These are phyloP conservation scores for Nitzschia palea DNA, from an alignment of 108 stramenopile genomes.

Conservation along the genomic window DNA sequence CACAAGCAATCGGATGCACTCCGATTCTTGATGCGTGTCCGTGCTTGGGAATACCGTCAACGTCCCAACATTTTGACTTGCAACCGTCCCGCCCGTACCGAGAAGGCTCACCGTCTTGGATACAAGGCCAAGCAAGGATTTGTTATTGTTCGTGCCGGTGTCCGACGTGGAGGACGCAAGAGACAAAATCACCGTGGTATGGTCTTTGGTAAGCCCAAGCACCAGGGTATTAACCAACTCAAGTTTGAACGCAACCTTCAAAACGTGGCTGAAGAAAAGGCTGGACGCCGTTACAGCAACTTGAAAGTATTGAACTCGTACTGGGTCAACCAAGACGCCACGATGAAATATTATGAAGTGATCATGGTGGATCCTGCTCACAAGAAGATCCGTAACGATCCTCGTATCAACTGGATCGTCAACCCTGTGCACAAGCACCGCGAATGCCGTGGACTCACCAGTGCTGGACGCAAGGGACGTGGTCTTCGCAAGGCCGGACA, in stretches of 20 bases:
- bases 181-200: conserved; percentile 99
- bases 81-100: conserved; percentile 96
- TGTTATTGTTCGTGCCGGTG: conserved; percentile 97
- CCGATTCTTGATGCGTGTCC: conserved; percentile 99
- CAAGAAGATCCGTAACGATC: conserved; percentile 96
- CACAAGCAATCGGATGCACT: conserved; percentile 99
- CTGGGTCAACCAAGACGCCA: conserved; percentile 99
- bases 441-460: conserved; percentile 98
- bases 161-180: conserved; percentile 99
- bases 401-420: conserved; percentile 99
- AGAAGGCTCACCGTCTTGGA: conserved; percentile 99
- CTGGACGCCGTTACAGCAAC: conserved; percentile 94
- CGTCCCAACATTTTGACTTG: conserved; percentile 89
- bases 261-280: conserved; percentile 98
- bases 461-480: conserved; percentile 95
- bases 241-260: conserved; percentile 98
- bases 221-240: conserved; percentile 99
- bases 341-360: conserved; percentile 99
- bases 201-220: conserved; percentile 99
- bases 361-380: conserved; percentile 98
- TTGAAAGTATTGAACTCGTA: conserved; percentile 99
- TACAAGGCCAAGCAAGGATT: conserved; percentile 99
- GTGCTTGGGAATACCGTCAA: conserved; percentile 99
- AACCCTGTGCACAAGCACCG: conserved; percentile 99
- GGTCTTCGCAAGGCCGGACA: conserved; percentile 99